A percentile compares a stretch with the other conserved stretches of the same genome.
Conservation (phyloP, 2,329 filamentous ascomycete species). For the Exophiala calicioides region DNA sequence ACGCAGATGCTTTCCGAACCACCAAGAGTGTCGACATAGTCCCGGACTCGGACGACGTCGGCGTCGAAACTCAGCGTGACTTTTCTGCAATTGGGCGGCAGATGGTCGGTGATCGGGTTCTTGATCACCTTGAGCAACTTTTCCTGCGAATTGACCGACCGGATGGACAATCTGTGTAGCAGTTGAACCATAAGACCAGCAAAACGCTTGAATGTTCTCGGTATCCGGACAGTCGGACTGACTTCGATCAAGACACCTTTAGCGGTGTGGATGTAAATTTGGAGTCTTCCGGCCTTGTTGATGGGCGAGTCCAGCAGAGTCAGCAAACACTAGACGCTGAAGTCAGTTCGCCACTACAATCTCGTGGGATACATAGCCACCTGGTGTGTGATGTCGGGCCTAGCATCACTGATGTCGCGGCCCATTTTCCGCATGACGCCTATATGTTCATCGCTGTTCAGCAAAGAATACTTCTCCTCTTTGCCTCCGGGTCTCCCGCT, state of each 20-base stretch:
- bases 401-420: conserved; percentile 93
- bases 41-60: conserved; percentile 78
- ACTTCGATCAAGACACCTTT: conserved; percentile 98
- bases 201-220: conserved; percentile 97
- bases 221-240: conserved; percentile 95
- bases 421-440: conserved; percentile 99
- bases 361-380: conserved; percentile 51
- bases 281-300: conserved; percentile 96
- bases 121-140: conserved; percentile 97
- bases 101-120: conserved; percentile 95
- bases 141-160: conserved; percentile 94
- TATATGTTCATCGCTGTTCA: conserved; percentile 99
- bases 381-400: conserved; percentile 98
- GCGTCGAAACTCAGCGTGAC: conserved; percentile 95
- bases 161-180: conserved; percentile 90
- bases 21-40: conserved; percentile 79
- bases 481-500: conserved; percentile 66
- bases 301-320: conserved; percentile 96
- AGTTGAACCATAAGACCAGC: conserved; percentile 98
- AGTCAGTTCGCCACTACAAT: conserved; percentile 29
- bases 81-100: conserved; percentile 96
- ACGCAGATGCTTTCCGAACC: conserved; percentile 93
- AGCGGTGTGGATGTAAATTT: conserved; percentile 98
- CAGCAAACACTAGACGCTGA: conserved; percentile 73
- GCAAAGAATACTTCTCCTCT: conserved; percentile 93